phyloP scores from a whole-genome alignment of 306 rosid genomes.

The Sesbania bispinosa region DNA sequence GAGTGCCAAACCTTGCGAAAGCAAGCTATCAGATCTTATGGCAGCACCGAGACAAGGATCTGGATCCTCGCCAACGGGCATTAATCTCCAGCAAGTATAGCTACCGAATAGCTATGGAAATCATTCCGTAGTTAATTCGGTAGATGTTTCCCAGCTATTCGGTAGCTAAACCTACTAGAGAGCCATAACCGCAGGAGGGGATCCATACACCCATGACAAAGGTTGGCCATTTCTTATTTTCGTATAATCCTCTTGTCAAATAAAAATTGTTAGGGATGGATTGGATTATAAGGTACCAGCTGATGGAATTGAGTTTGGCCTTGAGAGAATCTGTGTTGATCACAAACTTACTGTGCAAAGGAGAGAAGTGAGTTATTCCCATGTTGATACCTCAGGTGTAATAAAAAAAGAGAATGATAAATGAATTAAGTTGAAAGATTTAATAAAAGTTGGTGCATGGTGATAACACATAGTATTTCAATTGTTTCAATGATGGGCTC shows the following conservation, averaged over 20 bases:
- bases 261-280: not conserved
- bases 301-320: not conserved
- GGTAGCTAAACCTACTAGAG: too few species aligned
- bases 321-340: not conserved
- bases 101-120: too few species aligned
- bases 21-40: not conserved
- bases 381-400: not conserved
- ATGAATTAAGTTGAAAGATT: conserved; percentile 5
- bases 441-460: not conserved
- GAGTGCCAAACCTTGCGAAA: not conserved
- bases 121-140: too few species aligned
- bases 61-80: too few species aligned
- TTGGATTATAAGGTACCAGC: conserved; percentile 5
- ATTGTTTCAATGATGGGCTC: conserved; percentile 9
- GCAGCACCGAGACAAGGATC: not conserved
- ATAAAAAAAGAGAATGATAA: conserved; percentile 8
- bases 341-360: not conserved
- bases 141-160: too few species aligned
- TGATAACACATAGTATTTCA: not conserved
- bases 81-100: too few species aligned
- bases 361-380: conserved; percentile 11
- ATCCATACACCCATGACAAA: too few species aligned
- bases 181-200: too few species aligned
- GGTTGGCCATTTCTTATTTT: conserved; percentile 1
- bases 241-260: not conserved